These are phyloP conservation scores for Mortierella sp. DNA, from an alignment of 371 early-diverging fungal species.

Conservation along the genomic window DNA sequence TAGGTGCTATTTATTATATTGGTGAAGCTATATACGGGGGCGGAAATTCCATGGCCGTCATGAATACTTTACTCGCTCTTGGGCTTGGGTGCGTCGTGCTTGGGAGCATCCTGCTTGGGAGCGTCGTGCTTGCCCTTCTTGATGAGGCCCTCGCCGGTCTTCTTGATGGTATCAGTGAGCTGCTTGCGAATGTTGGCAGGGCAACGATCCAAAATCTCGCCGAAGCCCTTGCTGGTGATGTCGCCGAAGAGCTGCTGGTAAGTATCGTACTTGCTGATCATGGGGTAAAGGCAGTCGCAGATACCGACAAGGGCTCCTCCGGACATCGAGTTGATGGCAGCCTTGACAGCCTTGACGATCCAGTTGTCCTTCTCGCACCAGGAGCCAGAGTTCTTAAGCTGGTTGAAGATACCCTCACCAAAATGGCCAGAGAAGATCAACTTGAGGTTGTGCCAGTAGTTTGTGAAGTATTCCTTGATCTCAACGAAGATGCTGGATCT, in stretches of 20 bases:
- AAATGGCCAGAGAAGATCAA: slow-evolving; percentile 13
- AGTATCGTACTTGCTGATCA: slow-evolving; percentile 12
- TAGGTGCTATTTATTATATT: too few species aligned
- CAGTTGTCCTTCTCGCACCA: slow-evolving; percentile 27
- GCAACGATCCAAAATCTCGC: slow-evolving; percentile 7
- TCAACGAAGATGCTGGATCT: slow-evolving; percentile 1
- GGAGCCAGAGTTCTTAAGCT: slow-evolving; percentile 30
- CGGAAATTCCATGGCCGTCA: too few species aligned
- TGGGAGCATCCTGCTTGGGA: too few species aligned
- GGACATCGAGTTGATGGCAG: slow-evolving; percentile 9
- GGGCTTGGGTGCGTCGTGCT: too few species aligned
- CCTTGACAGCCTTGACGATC: slow-evolving; percentile 21
- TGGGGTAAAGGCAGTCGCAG: slow-evolving; percentile 28
- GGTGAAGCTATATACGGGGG: too few species aligned
- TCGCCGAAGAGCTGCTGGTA: not conserved
- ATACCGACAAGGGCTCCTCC: slow-evolving; percentile 12
- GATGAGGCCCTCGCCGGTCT: not conserved
- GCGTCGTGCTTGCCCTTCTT: too few species aligned
- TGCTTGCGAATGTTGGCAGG: not conserved
- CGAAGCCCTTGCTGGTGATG: not conserved
- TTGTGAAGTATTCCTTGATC: slow-evolving; percentile 12
- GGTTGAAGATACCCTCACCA: slow-evolving; percentile 26
- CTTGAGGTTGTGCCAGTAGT: slow-evolving; percentile 12
- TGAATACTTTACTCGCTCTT: too few species aligned
- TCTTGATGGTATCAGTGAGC: slow-evolving; percentile 9